Conservation (phyloP, 1,139 yeast genomes). For the Blastobotrys aristatus region DNA sequence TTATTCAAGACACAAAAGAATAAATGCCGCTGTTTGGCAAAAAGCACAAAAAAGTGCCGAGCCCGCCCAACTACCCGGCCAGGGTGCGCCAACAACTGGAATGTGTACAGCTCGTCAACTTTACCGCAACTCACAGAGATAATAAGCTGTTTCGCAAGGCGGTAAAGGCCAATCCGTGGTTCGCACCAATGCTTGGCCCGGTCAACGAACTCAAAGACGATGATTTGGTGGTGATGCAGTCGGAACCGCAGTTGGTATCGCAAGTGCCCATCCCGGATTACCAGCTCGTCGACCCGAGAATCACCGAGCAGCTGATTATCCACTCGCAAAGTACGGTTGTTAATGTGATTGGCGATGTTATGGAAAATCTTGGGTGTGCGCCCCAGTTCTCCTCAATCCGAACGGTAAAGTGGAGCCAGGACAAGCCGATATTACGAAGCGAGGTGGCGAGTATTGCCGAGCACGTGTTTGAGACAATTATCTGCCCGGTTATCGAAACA, state of each 20-base stretch:
- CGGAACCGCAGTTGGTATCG: background rate
- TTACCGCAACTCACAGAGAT: background rate
- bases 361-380: background rate
- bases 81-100: background rate
- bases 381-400: background rate
- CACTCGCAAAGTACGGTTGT: background rate
- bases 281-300: background rate
- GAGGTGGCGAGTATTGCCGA: background rate
- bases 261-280: background rate
- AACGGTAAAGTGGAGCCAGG: background rate
- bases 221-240: background rate
- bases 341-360: background rate
- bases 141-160: background rate
- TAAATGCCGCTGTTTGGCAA: no score
- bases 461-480: background rate
- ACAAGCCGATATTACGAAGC: background rate
- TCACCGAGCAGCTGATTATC: background rate
- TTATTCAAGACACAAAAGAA: no score
- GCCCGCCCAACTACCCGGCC: background rate
- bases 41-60: background rate
- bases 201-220: background rate
- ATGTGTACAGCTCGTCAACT: background rate
- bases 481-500: background rate
- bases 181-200: background rate
- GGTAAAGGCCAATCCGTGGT: slow-evolving; percentile 1